Evolutionary conservation across 768 basidiomycete genomes (phyloP), one percentile per base, ranked within the genome.

Genomic region (Russula emetica): DNA sequence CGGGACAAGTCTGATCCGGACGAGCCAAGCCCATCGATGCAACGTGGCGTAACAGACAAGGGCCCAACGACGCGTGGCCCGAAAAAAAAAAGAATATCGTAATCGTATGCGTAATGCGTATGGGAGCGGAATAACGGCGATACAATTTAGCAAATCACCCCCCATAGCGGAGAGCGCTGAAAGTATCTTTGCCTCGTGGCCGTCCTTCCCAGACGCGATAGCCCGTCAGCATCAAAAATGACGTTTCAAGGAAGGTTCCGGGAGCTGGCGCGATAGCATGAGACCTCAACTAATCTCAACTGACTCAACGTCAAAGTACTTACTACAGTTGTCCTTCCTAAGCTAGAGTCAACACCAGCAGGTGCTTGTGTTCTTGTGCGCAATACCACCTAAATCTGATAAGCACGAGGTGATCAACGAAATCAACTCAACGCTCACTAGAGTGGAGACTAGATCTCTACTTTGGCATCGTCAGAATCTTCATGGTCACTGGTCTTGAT

Each of bases 381-480:
- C 13, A 22, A 40, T 9, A 26, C 20, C 26, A 14, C 34, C 38
- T 32, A 42, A 4, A 51, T n/a, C 40, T 9, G 20, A 24, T 44
- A 45, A 44, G 53, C 13, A 24, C 32, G 32, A 66, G 44, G 51
- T n/a, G 38, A 45, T 58, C 8, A 26, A 47, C 22, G 40, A 7
- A 30, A 40, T 22, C 18, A 14, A 40, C 20, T 42, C 22, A 40
- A 24, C 44, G 26, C 2, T 13, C 4, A 38, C 4, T 8, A 10
- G 18, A 16, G 38, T 13, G 1, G 13, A 60, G 50, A 56, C 55
- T 40, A 24, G 16, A 79, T 78, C 56, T 81, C 80, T 74, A 82
- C 78, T 64, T 78, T 75, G 45, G 71, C 75, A 28, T 78, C 75
- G 26, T 74, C 73, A 6, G 73, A 73, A 16, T 73, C 73, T 34